Base-by-base conservation (phyloP, 192 early-diverging fungal genomes). In the Geosiphon pyriformis region DNA sequence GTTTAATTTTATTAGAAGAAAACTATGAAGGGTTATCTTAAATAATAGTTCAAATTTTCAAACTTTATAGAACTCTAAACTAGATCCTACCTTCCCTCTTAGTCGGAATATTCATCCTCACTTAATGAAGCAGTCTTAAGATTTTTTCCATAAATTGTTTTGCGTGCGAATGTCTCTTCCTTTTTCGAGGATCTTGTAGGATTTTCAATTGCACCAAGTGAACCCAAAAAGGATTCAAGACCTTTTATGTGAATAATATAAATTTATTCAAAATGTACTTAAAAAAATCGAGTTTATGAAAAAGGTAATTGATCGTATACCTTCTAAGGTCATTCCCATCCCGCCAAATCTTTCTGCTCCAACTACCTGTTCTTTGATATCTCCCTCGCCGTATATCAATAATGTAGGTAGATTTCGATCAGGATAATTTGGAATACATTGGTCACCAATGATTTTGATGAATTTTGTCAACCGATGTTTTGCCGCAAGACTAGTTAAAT, bases 341-440 rank as follows among this genome's bases (percentile, higher is more conserved):
- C 94, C 94, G 42, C 93, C 93, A 68, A 94, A 84, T 46, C 77
- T 72, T 55, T 84, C 73, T 42, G 93, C 78, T 25, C 93, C 88
- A 12, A 96, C 89, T 27, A 98, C 71, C 72, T 99, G 91, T 25
- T 80, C 76, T 59, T 82, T 83, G 57, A 96, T 78, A 61, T 99
- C 95, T 27, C 94, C 92, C 4, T 91, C 72, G 15, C 86, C 86
- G 74, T 98, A 99, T 54, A 99, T 82, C 53, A 99, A 72, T n/a
- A 99, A 71, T 0, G 96, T 96, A 7, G 90, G 92, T 58, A 93
- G 62, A 71, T 92, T 91, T 27, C 72, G 76, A 72, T 99, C 96
- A 1, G 96, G 96, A 69, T 96, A 99, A 65, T 94, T 91, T 37
- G 88, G 89, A 68, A 98, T 96, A 77, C 94, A 95, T 68, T 94